Conservation (phyloP, 176 grass and related monocot genomes). For the Phragmites australis region DNA sequence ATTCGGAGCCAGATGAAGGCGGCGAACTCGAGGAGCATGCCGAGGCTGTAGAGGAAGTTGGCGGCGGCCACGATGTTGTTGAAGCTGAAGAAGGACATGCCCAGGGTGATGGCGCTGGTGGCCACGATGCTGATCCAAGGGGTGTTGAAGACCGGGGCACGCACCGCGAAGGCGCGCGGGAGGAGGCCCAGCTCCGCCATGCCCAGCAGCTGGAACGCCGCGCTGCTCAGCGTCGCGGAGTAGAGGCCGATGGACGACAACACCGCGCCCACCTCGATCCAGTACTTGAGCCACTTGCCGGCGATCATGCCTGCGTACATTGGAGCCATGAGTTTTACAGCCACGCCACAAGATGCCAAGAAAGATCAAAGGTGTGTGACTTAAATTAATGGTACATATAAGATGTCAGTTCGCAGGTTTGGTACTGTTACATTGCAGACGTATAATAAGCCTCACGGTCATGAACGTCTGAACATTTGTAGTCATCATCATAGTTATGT, state of each 20-base stretch:
- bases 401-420: too few relatives aligned
- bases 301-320: slow-evolving; percentile 56
- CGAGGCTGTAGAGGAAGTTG: slow-evolving; percentile 93
- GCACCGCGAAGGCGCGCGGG: slow-evolving; percentile 49
- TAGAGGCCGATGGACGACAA: slow-evolving; percentile 85
- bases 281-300: slow-evolving; percentile 81
- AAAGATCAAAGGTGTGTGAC: too few relatives aligned
- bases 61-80: slow-evolving; percentile 75
- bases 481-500: too few relatives aligned
- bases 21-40: slow-evolving; percentile 93
- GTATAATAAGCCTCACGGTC: too few relatives aligned
- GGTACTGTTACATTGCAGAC: too few relatives aligned
- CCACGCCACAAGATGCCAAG: not conserved
- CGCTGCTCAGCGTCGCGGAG: slow-evolving; percentile 75
- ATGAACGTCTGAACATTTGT: too few relatives aligned
- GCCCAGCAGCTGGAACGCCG: slow-evolving; percentile 86
- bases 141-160: slow-evolving; percentile 57
- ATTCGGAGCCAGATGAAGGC: slow-evolving; percentile 70
- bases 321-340: not conserved
- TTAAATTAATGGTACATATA: too few relatives aligned
- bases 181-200: slow-evolving; percentile 92
- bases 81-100: slow-evolving; percentile 87
- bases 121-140: slow-evolving; percentile 76
- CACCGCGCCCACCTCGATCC: slow-evolving; percentile 92
- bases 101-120: slow-evolving; percentile 65